Evolutionary conservation across 805 yeast genomes (phyloP), one percentile per base, ranked within the genome.

Genomic region (Hanseniaspora meyeri): DNA sequence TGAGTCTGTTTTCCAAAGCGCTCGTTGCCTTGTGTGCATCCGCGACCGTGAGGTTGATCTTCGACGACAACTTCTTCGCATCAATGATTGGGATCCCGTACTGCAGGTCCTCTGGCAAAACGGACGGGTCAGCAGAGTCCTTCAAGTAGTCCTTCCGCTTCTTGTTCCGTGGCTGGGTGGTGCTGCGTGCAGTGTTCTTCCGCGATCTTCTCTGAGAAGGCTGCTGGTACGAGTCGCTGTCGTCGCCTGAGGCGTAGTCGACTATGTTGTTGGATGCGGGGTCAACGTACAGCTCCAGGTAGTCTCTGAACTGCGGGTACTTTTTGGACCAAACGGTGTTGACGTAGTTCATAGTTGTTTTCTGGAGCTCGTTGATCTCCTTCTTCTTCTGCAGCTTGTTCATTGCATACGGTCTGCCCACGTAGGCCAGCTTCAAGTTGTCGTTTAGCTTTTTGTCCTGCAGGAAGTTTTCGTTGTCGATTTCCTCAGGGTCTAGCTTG

Each of bases 21-120:
- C 89, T 83, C 6, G 95, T 79, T 10, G 83, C 77, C 4, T 87
- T 79, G 57, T 86, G 79, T 19, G 95, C 81, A 57, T 86, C 84
- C 1, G 95, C 87, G 50, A 90, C 77, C 6, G 83, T 70, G 31
- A 75, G 69, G 57, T 80, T 74, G 59, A 91, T 84, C 65, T 76
- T 81, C 19, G 95, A 90, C 0, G 81, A 79, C 63, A 86, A 95
- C 59, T 81, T 79, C 51, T 72, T 74, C 61, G 87, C 72, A 66
- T 86, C 78, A 16, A 56, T 37, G 61, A 86, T 82, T 2, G 93
- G 91, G 49, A 85, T 83, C 59, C 75, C 71, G 66, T 72, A 84
- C 64, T 61, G 39, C 6, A 57, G 9, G 3, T 59, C 61, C 11
- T 67, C 72, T 32, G 68, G 72, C 57, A 63, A 59, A 62, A 73